Conservation (phyloP, 306 rosid genomes). For the Astragalus membranaceus region DNA sequence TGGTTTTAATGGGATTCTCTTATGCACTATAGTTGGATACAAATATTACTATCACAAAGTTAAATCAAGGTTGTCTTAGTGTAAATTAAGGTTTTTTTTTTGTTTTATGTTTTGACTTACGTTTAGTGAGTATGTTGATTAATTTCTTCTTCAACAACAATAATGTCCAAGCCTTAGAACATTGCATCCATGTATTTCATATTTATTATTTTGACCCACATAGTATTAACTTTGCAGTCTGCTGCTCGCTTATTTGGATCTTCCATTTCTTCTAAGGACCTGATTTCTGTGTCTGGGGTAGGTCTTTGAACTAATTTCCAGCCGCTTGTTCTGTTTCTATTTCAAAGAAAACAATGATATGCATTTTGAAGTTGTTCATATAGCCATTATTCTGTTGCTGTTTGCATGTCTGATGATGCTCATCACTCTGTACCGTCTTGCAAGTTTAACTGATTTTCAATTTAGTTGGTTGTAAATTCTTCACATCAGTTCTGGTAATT, state of each 20-base stretch:
- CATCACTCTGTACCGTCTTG: neutral
- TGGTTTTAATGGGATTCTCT: neutral
- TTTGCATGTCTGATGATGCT: neutral
- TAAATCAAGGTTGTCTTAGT: constrained; percentile 8
- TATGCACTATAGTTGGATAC: neutral
- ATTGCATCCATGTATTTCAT: neutral
- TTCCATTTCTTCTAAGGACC: constrained; percentile 66
- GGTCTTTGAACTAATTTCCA: constrained; percentile 19
- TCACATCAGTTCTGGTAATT: neutral
- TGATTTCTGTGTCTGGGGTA: constrained; percentile 88
- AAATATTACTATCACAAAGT: neutral
- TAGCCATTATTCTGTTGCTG: neutral
- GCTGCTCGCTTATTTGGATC: constrained; percentile 95
- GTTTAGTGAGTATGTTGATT: neutral
- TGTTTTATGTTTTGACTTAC: neutral
- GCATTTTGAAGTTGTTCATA: neutral
- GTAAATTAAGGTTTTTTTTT: neutral
- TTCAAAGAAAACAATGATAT: neutral
- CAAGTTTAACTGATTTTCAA: neutral
- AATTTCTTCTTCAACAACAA: neutral
- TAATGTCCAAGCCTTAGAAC: neutral
- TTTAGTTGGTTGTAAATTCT: neutral
- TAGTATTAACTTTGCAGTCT: constrained; percentile 49
- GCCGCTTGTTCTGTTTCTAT: constrained; percentile 4
- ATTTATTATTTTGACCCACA: neutral